Evolutionary conservation across 257 asterid genomes (phyloP), one percentile per base, ranked within the genome.

Genomic region (Asclepias syriaca): DNA sequence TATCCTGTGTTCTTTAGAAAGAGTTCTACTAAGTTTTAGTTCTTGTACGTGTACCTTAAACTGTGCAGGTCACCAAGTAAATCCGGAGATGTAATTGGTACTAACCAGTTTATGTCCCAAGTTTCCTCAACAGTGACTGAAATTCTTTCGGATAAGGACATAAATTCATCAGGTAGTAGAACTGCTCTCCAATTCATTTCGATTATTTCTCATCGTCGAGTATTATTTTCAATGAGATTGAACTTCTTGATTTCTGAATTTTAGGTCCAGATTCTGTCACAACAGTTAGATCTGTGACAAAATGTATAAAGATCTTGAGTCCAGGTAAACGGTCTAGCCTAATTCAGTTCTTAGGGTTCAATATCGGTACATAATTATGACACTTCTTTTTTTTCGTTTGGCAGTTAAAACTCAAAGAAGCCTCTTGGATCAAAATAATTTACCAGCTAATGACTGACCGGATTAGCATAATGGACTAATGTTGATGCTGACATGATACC

Each of bases 281-380:
- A 50, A 83, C 97, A 1, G 69, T 83, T 81, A 87, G 87, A 34
- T 88, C 97, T 48, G 77, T 94, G 77, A 88, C 97, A 7, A 89
- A 87, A 83, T 77, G 94, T 50, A 82, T 94, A 59, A 80, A 81
- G 57, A 84, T 91, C 48, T 58, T 86, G 68, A 94, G 97, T 79
- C 99, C 97, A 57, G 99, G 99, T 91, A 91, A 78, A 46, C 12
- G 65, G 59, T 65, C 74, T 66, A 10, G 58, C 71, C 18, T 53
- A 34, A 54, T 51, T 55, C 64, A 66, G 11, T 40, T 34, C 64
- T 34, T 51, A 18, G 27, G 10, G 53, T 58, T 49, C 40, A 46
- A 50, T 50, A n/a, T 32, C 65, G 69, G 70, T 61, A 58, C 69
- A 22, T 24, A 48, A 71, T 13, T 58, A 4, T 84, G 75, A 81